Percentiles rank a stretch among this genome's conserved stretches.
Conservation (phyloP, 1,284 basidiomycete genomes). For the Xerocomus tenax region DNA sequence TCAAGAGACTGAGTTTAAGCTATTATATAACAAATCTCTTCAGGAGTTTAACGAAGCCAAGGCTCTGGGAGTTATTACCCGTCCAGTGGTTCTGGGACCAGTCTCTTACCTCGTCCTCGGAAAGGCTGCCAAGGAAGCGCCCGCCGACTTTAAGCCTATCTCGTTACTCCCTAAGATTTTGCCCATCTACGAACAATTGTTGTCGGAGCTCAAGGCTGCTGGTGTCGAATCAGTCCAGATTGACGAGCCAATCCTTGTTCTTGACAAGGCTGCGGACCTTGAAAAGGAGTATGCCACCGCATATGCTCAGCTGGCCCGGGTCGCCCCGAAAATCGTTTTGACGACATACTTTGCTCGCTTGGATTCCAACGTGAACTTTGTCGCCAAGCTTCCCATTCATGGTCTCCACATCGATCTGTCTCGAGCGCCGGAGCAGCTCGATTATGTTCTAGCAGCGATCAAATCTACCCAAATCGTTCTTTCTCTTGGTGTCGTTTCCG, state of each 20-base stretch:
- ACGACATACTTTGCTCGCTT: slow-evolving; percentile 97
- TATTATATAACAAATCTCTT: slow-evolving; percentile 92
- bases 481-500: slow-evolving; percentile 94
- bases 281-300: slow-evolving; percentile 77
- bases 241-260: slow-evolving; percentile 94
- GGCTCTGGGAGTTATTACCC: slow-evolving; percentile 81
- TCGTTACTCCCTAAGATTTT: slow-evolving; percentile 85
- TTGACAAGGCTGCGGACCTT: slow-evolving; percentile 76
- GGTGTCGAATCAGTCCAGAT: slow-evolving; percentile 94
- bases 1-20: slow-evolving; percentile 86
- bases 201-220: slow-evolving; percentile 85
- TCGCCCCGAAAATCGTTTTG: slow-evolving; percentile 86
- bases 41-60: slow-evolving; percentile 95
- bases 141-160: slow-evolving; percentile 83
- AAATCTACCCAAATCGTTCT: slow-evolving; percentile 76
- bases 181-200: slow-evolving; percentile 87
- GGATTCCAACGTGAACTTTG: slow-evolving; percentile 83
- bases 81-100: slow-evolving; percentile 94
- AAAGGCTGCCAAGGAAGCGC: slow-evolving; percentile 84
- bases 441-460: slow-evolving; percentile 74
- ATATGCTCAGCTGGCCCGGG: slow-evolving; percentile 76
- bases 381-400: slow-evolving; percentile 88
- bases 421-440: slow-evolving; percentile 87
- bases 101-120: slow-evolving; percentile 92
- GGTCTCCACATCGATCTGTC: slow-evolving; percentile 96